Evolutionary conservation across 1,284 basidiomycete species (phyloP), one percentile per base, ranked within the genome.

Genomic region (Sporisorium scitamineum): DNA sequence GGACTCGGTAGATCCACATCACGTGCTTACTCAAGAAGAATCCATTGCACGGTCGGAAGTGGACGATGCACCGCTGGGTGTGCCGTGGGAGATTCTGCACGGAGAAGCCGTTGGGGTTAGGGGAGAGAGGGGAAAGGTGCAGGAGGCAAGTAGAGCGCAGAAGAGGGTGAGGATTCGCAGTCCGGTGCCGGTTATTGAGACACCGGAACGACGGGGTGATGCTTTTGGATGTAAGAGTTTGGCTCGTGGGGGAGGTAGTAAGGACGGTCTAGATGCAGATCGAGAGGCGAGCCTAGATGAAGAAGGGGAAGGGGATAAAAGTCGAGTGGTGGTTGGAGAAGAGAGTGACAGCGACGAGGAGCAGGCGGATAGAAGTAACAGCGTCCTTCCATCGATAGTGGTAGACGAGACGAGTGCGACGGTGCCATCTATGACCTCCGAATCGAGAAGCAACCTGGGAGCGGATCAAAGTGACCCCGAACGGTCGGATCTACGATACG

Each of bases 171-270:
- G 70, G 14, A 68, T 72, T n/a, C 9, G 27, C 10, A 57, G 53
- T 3, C 70, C 70, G 13, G 56, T 63, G 7, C 10, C 68, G 14
- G 70, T 72, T 2, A 61, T 72, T 1, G 64, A 67, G 41, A 72
- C 70, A 16, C 70, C 70, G 1, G 54, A 57, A 22, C 62, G 64
- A 3, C n/a, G 20, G 4, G 5, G 10, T 8, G 8, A 13, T n/a
- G 9, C 26, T 3, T 5, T 9, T 18, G 6, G 6, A 54, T 9
- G 24, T 4, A 18, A 16, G 5, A 16, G 8, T 11, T 6, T 8
- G 41, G 27, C 18, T 39, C 9, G 42, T 11, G 16, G 37, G 2
- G 37, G n/a, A 4, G 37, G 16, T 18, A 18, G 37, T 8, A 39
- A 14, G 10, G 10, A 20, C 20, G 16, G 22, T 24, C 20, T 22